Conservation (phyloP, 805 yeast species). For the Yarrowia osloensis region DNA sequence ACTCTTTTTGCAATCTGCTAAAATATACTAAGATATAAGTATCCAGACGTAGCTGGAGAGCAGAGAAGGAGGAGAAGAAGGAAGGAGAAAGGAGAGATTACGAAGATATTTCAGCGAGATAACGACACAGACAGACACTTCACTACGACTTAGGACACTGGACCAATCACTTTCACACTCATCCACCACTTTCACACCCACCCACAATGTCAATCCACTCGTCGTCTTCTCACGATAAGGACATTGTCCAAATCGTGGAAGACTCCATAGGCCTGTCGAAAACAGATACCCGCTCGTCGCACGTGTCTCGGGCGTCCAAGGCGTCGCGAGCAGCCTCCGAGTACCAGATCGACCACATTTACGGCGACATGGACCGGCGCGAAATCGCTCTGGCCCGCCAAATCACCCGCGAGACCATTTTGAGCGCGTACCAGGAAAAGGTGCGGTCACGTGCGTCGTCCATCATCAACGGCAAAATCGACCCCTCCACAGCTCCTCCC, state of each 20-base stretch:
- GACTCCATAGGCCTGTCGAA: conserved; percentile 18
- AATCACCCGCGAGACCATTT: conserved; percentile 48
- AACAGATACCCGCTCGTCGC: conserved; percentile 15
- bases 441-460: conserved; percentile 32
- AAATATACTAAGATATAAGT: conserved; percentile 11
- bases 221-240: conserved; percentile 12
- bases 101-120: too few species aligned
- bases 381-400: conserved; percentile 48
- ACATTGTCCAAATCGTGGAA: conserved; percentile 26
- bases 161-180: too few species aligned
- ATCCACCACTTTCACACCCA: background rate
- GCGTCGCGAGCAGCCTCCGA: conserved; percentile 14
- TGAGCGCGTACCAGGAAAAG: conserved; percentile 43
- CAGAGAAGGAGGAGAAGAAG: background rate
- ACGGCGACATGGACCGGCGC: conserved; percentile 46
- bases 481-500: conserved; percentile 15
- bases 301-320: background rate
- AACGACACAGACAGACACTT: too few species aligned
- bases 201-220: conserved; percentile 8
- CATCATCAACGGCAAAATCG: conserved; percentile 22
- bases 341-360: conserved; percentile 43
- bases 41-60: background rate
- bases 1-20: conserved; percentile 8
- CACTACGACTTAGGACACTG: too few species aligned
- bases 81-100: too few species aligned